Percentiles rank a stretch among this genome's conserved stretches.
phyloP scores from a whole-genome alignment of 78 protist species.

The Dictyostelium capitatum region DNA sequence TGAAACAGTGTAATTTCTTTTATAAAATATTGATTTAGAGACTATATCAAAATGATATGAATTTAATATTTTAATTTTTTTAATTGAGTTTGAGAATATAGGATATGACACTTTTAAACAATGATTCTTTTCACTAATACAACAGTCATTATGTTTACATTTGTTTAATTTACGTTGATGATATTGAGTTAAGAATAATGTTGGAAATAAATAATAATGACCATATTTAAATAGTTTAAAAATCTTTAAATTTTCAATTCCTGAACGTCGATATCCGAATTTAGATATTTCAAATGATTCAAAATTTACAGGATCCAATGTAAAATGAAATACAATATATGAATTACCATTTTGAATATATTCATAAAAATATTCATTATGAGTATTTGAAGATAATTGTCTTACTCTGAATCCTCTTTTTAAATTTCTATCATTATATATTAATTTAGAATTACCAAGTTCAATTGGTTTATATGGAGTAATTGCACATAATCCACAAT shows the following conservation, averaged over 20 bases:
- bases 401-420: background rate
- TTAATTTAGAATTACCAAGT: background rate
- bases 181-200: no score
- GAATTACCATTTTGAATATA: no score
- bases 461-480: background rate
- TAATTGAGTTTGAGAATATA: no score
- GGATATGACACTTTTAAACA: no score
- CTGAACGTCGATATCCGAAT: background rate
- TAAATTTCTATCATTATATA: no score
- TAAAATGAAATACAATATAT: background rate
- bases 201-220: background rate
- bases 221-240: background rate
- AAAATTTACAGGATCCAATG: background rate
- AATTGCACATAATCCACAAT: background rate
- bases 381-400: background rate
- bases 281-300: background rate
- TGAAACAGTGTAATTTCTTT: no score
- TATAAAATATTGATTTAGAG: no score
- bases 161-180: no score
- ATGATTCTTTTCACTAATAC: no score
- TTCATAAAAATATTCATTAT: slow-evolving; percentile 8
- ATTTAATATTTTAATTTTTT: no score
- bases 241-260: background rate
- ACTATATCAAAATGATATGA: no score
- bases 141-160: no score